Base-by-base conservation (phyloP, 2,329 filamentous ascomycete genomes). In the Penicillium sp. region DNA sequence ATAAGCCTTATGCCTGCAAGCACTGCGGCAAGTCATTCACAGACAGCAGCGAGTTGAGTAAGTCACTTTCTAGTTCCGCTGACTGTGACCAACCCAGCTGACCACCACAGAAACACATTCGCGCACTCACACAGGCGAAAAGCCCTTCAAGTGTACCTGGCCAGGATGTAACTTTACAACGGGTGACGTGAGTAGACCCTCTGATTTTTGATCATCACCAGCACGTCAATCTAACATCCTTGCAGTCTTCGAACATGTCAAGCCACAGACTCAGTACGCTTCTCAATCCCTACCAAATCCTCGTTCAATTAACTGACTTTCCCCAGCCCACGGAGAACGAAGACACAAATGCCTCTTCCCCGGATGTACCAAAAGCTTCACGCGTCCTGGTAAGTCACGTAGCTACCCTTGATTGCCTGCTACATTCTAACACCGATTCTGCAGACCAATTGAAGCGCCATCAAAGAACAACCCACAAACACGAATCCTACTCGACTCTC, bases 1-100 rank as follows among this genome's bases (percentile, higher is more conserved):
- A 76, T 56, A 77, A 77, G 52, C 75, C 74, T 1, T 77, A 75
- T 54, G 72, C 65, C 39, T 77, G 75, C 60, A 64, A 71, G 24
- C 62, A 70, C 21, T 77, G 75, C 46, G 72, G 71, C 13, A 77
- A 77, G 55, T 65, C 71, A 11, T 77, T 77, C 31, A 77, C 75
- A 2, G 75, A 77, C 55, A 77, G 75, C 52, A 77, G 75, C 55
- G 75, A 77, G 57, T 62, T 77, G 42, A 77, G 74, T 76, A 70
- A 49, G 71, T 57, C 6, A 18, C 10, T 8, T 7, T 7, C 4
- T n/a, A 22, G 7, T 13, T 47, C 38, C n/a, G 13, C 4, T 16
- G 8, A 2, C 18, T 3, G 7, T 14, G 8, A 16, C 4, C 3
- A 14, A 34, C 11, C 13, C 11, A 27, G 52, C 66, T 73, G 54